Evolutionary conservation across 305 asterid genomes (phyloP), one percentile per base, ranked within the genome.

Genomic region (Coffea humblotiana): DNA sequence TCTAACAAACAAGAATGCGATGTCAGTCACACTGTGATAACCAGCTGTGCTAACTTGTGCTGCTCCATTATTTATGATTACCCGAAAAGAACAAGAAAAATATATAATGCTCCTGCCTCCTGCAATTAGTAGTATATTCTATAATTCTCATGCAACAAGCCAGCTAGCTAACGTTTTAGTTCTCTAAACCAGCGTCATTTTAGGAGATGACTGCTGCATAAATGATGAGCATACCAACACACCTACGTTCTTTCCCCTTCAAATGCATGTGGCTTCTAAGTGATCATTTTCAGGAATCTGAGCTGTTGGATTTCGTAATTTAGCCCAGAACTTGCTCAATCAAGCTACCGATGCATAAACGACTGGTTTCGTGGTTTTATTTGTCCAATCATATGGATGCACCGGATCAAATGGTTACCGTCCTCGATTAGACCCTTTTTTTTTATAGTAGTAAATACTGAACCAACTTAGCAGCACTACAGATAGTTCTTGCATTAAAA

Each of bases 11-110:
- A 71, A 43, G 82, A 79, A 81, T 75, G 77, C 49, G 52, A 63
- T 83, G 83, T 65, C 71, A 61, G 83, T 83, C 70, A 76, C 77
- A 58, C 65, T 43, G 4, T 4, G 29, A 64, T 71, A 52, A 51
- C 77, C 56, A 51, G 76, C 67, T 56, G 65, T 76, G 71, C 69
- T 71, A 71, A 78, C 78, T 52, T 27, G 15, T 25, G 18, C 19
- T n/a, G 10, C 37, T 8, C n/a, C 3, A 64, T 4, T 11, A 0
- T 65, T 5, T 65, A 25, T 8, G 12, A 63, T 63, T 63, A 25
- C 68, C 32, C 27, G 2, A 63, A 58, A 63, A 25, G 14, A 63
- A 63, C 37, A 63, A 25, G 18, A 19, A 35, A 3, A 54, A 54
- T 32, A 54, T 73, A 51, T 19, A 35, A 35, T 2, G 4, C 78